A percentile compares a stretch with the other conserved stretches of the same genome.
These are phyloP conservation scores for Pichia exigua DNA, from an alignment of 805 yeast species.

Conservation along the genomic window DNA sequence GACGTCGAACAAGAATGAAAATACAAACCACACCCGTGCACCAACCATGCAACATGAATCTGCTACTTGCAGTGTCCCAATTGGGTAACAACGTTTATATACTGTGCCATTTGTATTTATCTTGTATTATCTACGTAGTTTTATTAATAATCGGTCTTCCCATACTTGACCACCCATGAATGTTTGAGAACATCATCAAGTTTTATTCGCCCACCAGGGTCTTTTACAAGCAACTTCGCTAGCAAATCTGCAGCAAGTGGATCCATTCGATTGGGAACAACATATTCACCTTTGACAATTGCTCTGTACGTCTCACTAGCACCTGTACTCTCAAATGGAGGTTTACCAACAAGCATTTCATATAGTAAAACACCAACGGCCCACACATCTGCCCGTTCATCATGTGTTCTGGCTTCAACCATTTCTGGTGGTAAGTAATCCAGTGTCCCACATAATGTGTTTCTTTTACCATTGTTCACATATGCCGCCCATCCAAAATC, in stretches of 20 bases:
- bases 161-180: neutral
- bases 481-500: constrained; percentile 94
- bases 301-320: constrained; percentile 71
- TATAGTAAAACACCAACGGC: constrained; percentile 81
- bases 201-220: neutral
- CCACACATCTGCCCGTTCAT: constrained; percentile 81
- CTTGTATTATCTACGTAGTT: too few relatives aligned
- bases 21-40: neutral
- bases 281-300: constrained; percentile 69
- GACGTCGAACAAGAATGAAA: neutral
- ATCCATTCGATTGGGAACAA: constrained; percentile 63
- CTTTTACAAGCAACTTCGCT: constrained; percentile 38
- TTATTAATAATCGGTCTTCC: neutral
- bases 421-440: constrained; percentile 95
- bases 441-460: constrained; percentile 89
- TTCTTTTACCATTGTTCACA: constrained; percentile 42
- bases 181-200: neutral
- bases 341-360: constrained; percentile 79
- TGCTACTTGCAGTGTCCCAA: too few relatives aligned
- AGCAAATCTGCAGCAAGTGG: constrained; percentile 75
- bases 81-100: too few relatives aligned
- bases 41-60: neutral
- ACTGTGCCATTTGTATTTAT: too few relatives aligned
- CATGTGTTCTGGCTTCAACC: constrained; percentile 78
- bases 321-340: constrained; percentile 85